Percentiles rank a stretch among this genome's conserved stretches.
Evolutionary conservation across 139 green algal species (phyloP).

Genomic region (Dunaliella primolecta): DNA sequence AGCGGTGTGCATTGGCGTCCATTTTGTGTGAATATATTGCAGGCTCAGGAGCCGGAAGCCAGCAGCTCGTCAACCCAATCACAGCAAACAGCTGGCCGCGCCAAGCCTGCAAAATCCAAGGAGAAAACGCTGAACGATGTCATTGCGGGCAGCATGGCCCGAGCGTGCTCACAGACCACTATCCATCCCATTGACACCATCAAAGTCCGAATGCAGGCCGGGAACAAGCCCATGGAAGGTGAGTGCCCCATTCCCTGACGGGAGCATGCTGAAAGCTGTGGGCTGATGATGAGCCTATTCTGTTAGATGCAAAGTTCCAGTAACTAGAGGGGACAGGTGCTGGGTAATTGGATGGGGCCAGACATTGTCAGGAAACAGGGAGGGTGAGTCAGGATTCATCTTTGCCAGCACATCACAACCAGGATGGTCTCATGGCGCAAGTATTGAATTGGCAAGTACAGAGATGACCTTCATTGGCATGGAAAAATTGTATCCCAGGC

Average conservation of each 20-base stretch:
- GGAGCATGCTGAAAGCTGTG: neutral
- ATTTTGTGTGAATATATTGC: neutral
- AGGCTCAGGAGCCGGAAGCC: neutral
- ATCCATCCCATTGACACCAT: conserved; percentile 74
- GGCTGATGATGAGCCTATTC: neutral
- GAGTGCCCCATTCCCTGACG: neutral
- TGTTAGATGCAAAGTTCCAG: neutral
- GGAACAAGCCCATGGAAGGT: no score
- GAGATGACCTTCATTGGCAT: no score
- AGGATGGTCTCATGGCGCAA: no score
- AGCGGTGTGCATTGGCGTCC: conserved; percentile 54
- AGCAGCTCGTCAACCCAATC: neutral
- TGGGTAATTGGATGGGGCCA: no score
- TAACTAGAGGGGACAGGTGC: no score
- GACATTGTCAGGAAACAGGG: no score
- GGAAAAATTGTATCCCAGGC: no score
- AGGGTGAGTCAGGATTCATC: no score
- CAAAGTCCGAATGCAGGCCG: conserved; percentile 41
- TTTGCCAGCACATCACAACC: no score
- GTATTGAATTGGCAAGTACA: no score
- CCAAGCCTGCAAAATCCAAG: conserved; percentile 3
- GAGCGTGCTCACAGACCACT: conserved; percentile 56
- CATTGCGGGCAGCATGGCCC: conserved; percentile 59
- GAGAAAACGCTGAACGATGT: conserved; percentile 61
- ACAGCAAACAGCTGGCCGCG: neutral